Evolutionary conservation across 2,329 filamentous ascomycete species (phyloP), one percentile per base, ranked within the genome.

Genomic region (Verticillium dahliae): DNA sequence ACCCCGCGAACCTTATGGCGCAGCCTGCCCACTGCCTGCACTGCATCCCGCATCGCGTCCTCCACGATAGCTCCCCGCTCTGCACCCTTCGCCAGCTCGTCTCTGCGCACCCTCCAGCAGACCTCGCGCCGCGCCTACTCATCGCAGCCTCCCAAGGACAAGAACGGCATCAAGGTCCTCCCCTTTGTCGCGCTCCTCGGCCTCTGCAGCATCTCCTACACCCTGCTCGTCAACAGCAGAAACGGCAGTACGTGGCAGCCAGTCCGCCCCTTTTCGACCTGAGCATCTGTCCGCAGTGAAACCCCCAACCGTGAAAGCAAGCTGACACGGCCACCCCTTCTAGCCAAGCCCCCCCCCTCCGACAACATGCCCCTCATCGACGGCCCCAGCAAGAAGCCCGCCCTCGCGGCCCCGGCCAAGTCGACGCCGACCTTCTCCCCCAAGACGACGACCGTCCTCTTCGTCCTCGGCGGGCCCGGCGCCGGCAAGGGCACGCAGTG

Each of bases 401-500:
- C 73, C 70, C 77, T 78, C 70, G 75, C 76, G 63, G 77, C 80
- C 66, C 80, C 83, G 35, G 73, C 78, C 65, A 89, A 88, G 74
- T 72, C 75, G 55, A 70, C 73, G 38, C 89, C 93, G 4, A 86
- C 86, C 71, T 97, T 96, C 83, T 88, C 85, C 62, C 79, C 89
- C 58, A 71, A 85, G 61, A 82, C 92, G 63, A 91, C 96, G 37
- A 95, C 92, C n/a, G 93, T 98, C 62, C 80, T 99, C 75, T 98
- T 97, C 80, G 92, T 98, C 65, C 92, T 99, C 64, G 94, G 94
- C 75, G 95, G 95, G 2, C 95, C 95, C 14, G 95, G 95, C 66
- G 91, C 93, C 65, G 95, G 95, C 70, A 99, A 99, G 76, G 95
- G 95, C 70, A 99, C 95, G 2, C 94, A 99, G 77, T 98, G 94